Evolutionary conservation across 2,329 filamentous ascomycete species (phyloP).

Genomic region (Colletotrichum sp.): DNA sequence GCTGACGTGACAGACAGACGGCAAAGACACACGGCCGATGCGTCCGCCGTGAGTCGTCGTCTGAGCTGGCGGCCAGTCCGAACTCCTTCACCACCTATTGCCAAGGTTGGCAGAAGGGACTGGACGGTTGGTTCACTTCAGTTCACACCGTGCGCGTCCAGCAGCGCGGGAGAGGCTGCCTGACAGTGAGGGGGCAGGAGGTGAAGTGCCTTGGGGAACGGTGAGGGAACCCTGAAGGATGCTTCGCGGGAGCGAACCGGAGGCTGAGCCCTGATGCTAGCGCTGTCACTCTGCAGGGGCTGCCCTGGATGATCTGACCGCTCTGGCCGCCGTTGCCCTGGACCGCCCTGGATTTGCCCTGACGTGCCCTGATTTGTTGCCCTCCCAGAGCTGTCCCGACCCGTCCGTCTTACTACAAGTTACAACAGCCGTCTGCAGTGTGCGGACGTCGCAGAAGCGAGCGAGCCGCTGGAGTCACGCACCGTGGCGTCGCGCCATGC

Average conservation of each 20-base stretch:
- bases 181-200: not conserved
- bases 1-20: not conserved
- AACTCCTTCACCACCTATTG: not conserved
- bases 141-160: not conserved
- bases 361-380: not conserved
- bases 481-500: not conserved
- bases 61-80: conserved; percentile 13
- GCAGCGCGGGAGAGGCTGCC: not conserved
- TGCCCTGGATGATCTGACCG: not conserved
- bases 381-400: not conserved
- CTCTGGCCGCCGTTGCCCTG: not conserved
- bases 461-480: not conserved
- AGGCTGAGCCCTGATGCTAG: not conserved
- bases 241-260: not conserved
- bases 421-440: not conserved
- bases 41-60: not conserved
- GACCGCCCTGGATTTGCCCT: not conserved
- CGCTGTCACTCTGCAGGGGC: not conserved
- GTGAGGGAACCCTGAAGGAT: not conserved
- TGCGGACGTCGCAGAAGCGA: not conserved
- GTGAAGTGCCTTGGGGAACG: not conserved
- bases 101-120: not conserved
- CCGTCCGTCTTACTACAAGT: not conserved
- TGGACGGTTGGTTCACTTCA: not conserved
- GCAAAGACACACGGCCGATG: not conserved